Evolutionary conservation across 2,329 filamentous ascomycete species (phyloP).

Genomic region (Cercospora beticola): DNA sequence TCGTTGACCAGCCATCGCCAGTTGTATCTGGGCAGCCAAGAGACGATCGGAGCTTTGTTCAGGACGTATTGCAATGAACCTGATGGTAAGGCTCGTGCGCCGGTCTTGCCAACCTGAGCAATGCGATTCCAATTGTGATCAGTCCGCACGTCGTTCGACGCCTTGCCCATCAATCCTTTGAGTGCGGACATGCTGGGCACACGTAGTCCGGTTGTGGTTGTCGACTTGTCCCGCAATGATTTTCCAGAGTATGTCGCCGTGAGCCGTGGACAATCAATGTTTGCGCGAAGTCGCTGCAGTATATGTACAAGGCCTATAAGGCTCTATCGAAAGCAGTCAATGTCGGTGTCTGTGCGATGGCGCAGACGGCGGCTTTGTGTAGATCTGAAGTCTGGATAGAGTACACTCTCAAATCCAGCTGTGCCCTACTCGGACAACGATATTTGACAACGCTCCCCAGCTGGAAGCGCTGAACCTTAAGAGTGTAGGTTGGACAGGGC

Average conservation of each 20-base stretch:
- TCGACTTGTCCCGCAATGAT: background rate
- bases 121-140: constrained; percentile 33
- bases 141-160: constrained; percentile 23
- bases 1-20: constrained; percentile 63
- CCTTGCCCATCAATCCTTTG: constrained; percentile 13
- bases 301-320: background rate
- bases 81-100: constrained; percentile 49
- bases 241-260: background rate
- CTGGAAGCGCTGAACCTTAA: background rate
- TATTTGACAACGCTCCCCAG: background rate
- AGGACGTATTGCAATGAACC: constrained; percentile 56
- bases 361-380: background rate
- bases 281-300: background rate
- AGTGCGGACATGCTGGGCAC: constrained; percentile 3
- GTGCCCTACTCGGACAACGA: background rate
- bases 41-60: constrained; percentile 62
- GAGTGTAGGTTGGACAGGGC: background rate
- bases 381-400: background rate
- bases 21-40: constrained; percentile 64
- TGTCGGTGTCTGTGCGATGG: background rate
- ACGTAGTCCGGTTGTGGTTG: background rate
- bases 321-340: background rate
- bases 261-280: background rate
- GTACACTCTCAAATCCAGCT: background rate
- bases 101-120: constrained; percentile 36